phyloP scores from a whole-genome alignment of 257 asterid genomes.

The Penstemon barbatus region DNA sequence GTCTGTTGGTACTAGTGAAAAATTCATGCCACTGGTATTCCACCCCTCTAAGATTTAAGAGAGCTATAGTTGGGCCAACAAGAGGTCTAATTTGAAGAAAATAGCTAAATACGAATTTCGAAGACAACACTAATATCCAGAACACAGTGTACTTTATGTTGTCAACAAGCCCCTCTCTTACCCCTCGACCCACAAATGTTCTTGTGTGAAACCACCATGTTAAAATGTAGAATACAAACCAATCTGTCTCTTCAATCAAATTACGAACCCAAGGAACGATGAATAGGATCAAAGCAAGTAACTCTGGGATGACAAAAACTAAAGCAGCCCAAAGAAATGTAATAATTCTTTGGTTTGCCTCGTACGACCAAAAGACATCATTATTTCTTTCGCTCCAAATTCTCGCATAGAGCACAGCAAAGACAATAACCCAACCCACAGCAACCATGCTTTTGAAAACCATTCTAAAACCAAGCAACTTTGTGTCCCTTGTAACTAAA shows the following conservation, averaged over 20 bases:
- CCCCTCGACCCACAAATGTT: conserved; percentile 81
- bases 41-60: conserved; percentile 43
- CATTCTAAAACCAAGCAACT: conserved; percentile 82
- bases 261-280: conserved; percentile 84
- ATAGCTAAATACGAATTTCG: conserved; percentile 79
- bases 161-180: conserved; percentile 86
- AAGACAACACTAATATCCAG: conserved; percentile 66
- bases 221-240: conserved; percentile 53
- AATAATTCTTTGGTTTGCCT: conserved; percentile 62
- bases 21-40: conserved; percentile 79
- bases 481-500: conserved; percentile 73
- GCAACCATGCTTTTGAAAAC: conserved; percentile 82
- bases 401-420: conserved; percentile 73
- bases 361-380: conserved; percentile 68
- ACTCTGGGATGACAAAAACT: conserved; percentile 63
- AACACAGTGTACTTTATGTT: conserved; percentile 68
- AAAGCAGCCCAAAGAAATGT: conserved; percentile 73
- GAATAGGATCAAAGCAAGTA: conserved; percentile 69
- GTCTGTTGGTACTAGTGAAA: conserved; percentile 74
- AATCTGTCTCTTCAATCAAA: conserved; percentile 66
- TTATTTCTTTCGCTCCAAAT: conserved; percentile 86
- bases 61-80: conserved; percentile 68
- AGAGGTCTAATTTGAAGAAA: conserved; percentile 85
- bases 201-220: conserved; percentile 93
- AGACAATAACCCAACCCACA: conserved; percentile 68